A percentile compares a stretch with the other conserved stretches of the same genome.
These are phyloP conservation scores for Mucor mucedo DNA, from an alignment of 371 early-diverging fungal genomes.

Conservation along the genomic window DNA sequence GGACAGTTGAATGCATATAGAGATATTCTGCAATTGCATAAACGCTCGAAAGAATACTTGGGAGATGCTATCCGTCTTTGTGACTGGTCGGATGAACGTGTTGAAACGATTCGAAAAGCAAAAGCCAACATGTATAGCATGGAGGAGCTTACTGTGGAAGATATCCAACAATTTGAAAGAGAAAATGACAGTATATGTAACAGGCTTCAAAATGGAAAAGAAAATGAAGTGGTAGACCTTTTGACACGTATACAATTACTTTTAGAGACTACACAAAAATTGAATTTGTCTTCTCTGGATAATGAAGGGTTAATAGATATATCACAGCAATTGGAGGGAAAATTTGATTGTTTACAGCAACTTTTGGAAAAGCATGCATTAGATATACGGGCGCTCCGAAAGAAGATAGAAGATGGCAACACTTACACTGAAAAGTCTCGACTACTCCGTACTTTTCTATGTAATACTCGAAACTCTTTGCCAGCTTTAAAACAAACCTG, in stretches of 20 bases:
- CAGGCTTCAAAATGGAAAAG: constrained; percentile 39
- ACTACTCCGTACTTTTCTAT: constrained; percentile 26
- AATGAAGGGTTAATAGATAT: constrained; percentile 25
- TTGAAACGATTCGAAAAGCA: constrained; percentile 26
- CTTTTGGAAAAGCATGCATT: constrained; percentile 34
- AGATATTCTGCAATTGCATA: constrained; percentile 35
- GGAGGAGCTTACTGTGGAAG: constrained; percentile 31
- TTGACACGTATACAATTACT: constrained; percentile 36
- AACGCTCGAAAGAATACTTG: constrained; percentile 35
- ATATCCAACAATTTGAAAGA: constrained; percentile 34
- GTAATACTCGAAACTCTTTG: constrained; percentile 41
- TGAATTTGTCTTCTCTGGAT: constrained; percentile 25
- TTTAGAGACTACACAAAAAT: constrained; percentile 29
- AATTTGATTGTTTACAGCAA: constrained; percentile 40
- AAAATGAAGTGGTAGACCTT: constrained; percentile 42
- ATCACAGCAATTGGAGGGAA: constrained; percentile 33
- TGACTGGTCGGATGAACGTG: constrained; percentile 47
- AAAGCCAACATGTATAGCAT: constrained; percentile 28
- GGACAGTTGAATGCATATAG: constrained; percentile 32
- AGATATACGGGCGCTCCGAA: constrained; percentile 30
- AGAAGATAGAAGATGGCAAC: constrained; percentile 47
- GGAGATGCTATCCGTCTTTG: constrained; percentile 40
- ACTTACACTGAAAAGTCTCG: constrained; percentile 37
- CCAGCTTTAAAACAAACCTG: constrained; percentile 46
- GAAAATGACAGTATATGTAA: constrained; percentile 26